These are phyloP conservation scores for Flaveria ramosissima DNA, from an alignment of 129 eudicot species.

Conservation along the genomic window DNA sequence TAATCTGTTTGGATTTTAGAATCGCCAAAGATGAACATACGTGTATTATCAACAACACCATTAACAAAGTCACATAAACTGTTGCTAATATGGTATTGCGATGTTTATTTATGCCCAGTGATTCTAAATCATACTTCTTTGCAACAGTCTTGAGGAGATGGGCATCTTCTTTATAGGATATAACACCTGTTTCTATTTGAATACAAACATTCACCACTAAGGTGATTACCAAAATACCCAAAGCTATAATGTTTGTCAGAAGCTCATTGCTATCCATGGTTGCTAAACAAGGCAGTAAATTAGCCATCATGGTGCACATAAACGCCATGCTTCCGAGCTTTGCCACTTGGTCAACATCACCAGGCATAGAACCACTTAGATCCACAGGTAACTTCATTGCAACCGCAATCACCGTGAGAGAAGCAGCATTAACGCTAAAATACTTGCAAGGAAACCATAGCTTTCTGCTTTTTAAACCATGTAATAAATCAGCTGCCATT, in stretches of 20 bases:
- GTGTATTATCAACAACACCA: conserved; percentile 3
- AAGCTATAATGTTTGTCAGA: not conserved
- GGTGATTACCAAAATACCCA: not conserved
- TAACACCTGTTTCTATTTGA: not conserved
- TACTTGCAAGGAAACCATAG: not conserved
- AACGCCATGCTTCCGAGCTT: conserved; percentile 24
- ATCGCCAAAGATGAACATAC: conserved; percentile 4
- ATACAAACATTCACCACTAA: not conserved
- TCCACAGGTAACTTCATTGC: conserved; percentile 18
- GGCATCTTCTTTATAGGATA: not conserved
- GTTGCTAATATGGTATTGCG: not conserved
- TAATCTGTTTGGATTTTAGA: not conserved
- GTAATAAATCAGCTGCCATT: not conserved
- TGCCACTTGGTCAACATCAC: conserved; percentile 12
- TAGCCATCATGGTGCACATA: conserved; percentile 23
- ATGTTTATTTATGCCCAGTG: not conserved
- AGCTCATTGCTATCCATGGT: not conserved
- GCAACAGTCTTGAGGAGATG: not conserved
- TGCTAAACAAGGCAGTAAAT: conserved; percentile 3
- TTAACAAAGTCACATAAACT: not conserved
- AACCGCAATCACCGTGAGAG: not conserved
- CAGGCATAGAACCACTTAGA: conserved; percentile 3
- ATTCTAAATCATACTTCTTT: not conserved
- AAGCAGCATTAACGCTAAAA: not conserved
- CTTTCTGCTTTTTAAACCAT: not conserved